Conservation (phyloP, 805 yeast species). For the Wickerhamomyces chaumierensis region DNA sequence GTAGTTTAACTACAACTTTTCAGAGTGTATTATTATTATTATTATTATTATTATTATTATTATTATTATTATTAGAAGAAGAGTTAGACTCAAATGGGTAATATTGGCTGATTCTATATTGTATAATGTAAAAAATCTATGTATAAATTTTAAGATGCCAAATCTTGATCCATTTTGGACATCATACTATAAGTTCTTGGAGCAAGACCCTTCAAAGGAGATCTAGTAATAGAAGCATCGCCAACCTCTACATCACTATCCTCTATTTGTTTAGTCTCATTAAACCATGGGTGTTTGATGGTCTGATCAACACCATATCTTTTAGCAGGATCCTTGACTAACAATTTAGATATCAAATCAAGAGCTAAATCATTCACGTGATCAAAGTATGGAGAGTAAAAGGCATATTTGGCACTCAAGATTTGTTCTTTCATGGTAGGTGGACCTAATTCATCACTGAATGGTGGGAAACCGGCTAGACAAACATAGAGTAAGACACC, state of each 20-base stretch:
- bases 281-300: conserved; percentile 82
- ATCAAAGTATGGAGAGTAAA: conserved; percentile 76
- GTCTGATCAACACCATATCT: conserved; percentile 80
- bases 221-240: conserved; percentile 14
- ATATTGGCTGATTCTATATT: too few species aligned
- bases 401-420: conserved; percentile 53
- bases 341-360: conserved; percentile 51
- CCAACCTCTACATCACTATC: neutral
- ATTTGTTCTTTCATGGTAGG: conserved; percentile 73
- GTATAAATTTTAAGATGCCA: neutral
- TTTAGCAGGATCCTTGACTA: conserved; percentile 53
- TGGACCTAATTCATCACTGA: conserved; percentile 73
- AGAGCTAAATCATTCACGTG: conserved; percentile 51
- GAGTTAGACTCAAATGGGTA: too few species aligned
- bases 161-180: conserved; percentile 8
- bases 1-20: too few species aligned
- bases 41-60: too few species aligned
- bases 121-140: too few species aligned
- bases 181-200: conserved; percentile 29
- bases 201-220: conserved; percentile 18
- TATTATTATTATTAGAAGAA: too few species aligned
- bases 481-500: conserved; percentile 74
- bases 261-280: conserved; percentile 4
- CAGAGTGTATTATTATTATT: too few species aligned
- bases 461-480: conserved; percentile 78